Conservation (phyloP, 2,329 filamentous ascomycete species). For the Scortechinia acanthostroma region DNA sequence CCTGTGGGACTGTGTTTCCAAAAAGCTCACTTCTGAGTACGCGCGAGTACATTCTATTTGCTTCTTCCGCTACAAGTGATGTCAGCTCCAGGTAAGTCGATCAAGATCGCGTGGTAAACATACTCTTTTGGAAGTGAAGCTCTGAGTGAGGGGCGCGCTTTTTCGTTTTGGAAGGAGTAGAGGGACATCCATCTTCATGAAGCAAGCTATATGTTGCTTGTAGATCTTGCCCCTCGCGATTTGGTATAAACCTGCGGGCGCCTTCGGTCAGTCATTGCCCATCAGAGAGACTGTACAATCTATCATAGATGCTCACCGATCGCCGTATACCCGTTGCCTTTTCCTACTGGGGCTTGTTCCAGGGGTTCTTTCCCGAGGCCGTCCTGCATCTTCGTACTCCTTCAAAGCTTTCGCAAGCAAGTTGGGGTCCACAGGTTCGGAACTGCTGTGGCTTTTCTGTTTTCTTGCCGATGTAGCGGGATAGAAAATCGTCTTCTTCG, state of each 20-base stretch:
- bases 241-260: neutral
- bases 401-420: conserved; percentile 8
- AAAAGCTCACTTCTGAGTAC: neutral
- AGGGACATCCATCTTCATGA: conserved; percentile 1
- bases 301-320: no score
- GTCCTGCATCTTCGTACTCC: conserved; percentile 7
- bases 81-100: neutral
- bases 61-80: conserved; percentile 1
- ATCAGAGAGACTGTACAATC: no score
- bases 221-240: conserved; percentile 1
- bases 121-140: conserved; percentile 1
- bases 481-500: conserved; percentile 1
- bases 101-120: neutral
- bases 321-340: conserved; percentile 11
- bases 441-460: neutral
- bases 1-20: neutral
- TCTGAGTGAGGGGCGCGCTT: conserved; percentile 1
- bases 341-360: conserved; percentile 12
- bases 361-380: conserved; percentile 6
- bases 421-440: neutral
- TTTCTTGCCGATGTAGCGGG: neutral
- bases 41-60: neutral
- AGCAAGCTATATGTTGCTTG: conserved; percentile 2
- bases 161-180: neutral
- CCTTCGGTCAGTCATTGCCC: no score